Conservation (phyloP, 202 grass and related monocot genomes). For the Panicum virgatum region DNA sequence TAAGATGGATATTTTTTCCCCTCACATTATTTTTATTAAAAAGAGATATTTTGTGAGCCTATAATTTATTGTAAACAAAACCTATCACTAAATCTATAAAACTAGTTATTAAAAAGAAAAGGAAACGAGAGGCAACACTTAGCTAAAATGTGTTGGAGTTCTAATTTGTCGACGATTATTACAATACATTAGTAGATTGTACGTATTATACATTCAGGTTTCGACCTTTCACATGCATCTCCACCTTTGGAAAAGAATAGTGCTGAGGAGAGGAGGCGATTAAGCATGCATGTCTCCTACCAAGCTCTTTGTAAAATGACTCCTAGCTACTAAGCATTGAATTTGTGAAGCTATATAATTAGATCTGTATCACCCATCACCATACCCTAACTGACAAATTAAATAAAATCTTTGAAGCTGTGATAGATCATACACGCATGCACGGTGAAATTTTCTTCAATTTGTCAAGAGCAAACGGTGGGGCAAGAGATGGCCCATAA, state of each 20-base stretch:
- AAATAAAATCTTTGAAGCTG: neutral
- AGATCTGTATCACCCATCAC: too few relatives aligned
- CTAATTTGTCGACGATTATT: too few relatives aligned
- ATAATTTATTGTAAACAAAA: too few relatives aligned
- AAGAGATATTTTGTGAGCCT: neutral
- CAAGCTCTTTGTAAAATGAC: too few relatives aligned
- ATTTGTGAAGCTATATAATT: too few relatives aligned
- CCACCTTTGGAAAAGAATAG: too few relatives aligned
- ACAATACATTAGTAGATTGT: too few relatives aligned
- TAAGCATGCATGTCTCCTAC: too few relatives aligned
- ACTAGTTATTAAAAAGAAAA: neutral
- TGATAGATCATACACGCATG: neutral
- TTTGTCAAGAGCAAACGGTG: too few relatives aligned
- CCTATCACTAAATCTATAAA: neutral
- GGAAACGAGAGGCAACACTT: neutral
- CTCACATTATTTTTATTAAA: neutral
- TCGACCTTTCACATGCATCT: neutral
- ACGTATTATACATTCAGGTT: neutral
- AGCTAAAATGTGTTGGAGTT: neutral
- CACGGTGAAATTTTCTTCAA: neutral
- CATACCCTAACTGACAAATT: neutral
- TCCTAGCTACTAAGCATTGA: too few relatives aligned
- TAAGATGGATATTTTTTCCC: neutral
- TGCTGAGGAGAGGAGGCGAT: too few relatives aligned
- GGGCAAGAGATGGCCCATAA: neutral